Percentiles rank a stretch among this genome's conserved stretches.
Conservation (phyloP, 140 eudicot species). For the Ambrosia hybrid region DNA sequence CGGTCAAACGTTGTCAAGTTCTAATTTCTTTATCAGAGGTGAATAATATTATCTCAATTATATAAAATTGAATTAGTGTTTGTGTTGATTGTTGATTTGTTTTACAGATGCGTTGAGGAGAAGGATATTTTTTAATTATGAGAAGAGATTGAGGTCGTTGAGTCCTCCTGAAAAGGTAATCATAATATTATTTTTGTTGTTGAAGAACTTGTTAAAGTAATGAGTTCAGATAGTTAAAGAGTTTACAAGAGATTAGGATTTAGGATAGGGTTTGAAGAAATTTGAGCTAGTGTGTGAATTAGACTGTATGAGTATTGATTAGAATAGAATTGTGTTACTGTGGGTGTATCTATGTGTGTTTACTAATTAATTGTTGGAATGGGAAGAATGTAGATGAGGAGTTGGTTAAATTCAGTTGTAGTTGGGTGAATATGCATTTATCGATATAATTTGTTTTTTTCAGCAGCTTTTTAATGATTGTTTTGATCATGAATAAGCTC, state of each 20-base stretch:
- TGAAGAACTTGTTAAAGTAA: background rate
- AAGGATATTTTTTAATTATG: conserved; percentile 84
- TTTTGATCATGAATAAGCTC: background rate
- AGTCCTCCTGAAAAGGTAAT: conserved; percentile 97
- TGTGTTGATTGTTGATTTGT: background rate
- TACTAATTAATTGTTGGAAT: background rate
- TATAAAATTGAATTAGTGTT: background rate
- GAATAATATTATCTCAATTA: background rate
- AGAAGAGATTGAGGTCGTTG: conserved; percentile 74
- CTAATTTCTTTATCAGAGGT: conserved; percentile 64
- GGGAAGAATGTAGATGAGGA: background rate
- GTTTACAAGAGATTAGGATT: background rate
- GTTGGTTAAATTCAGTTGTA: background rate
- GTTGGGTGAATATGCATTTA: background rate
- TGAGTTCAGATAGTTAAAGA: background rate
- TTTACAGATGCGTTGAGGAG: conserved; percentile 70
- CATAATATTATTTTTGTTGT: background rate
- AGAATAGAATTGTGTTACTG: background rate
- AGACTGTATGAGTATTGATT: background rate
- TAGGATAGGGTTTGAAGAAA: background rate
- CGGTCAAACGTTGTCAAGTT: conserved; percentile 34
- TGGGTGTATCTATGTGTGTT: background rate
- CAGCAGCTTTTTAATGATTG: background rate
- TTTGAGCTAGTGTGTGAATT: background rate
- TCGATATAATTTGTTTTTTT: background rate